Conservation (phyloP, 129 eudicot species). For the Flaveria linearis region DNA sequence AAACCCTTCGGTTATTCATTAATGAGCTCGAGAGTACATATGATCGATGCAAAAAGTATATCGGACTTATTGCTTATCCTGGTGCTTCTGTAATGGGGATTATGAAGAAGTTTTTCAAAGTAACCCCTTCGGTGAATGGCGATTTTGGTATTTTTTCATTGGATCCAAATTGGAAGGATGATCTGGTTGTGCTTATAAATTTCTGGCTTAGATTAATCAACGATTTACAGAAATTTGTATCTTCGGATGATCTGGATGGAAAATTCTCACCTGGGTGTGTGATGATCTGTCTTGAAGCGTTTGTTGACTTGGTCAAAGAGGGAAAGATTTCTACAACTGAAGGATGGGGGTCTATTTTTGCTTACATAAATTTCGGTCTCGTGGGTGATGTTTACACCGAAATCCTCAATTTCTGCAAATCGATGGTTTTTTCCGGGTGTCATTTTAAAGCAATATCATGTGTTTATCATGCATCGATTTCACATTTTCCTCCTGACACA, state of each 20-base stretch:
- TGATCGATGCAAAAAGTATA: conserved; percentile 56
- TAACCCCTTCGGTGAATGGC: conserved; percentile 46
- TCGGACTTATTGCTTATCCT: conserved; percentile 49
- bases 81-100: conserved; percentile 45
- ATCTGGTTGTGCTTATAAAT: conserved; percentile 57
- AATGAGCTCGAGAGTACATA: conserved; percentile 69
- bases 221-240: conserved; percentile 54
- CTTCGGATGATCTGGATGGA: conserved; percentile 41
- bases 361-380: conserved; percentile 45
- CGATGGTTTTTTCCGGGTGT: conserved; percentile 80
- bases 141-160: conserved; percentile 31
- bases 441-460: conserved; percentile 52
- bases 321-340: conserved; percentile 51
- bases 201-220: conserved; percentile 67
- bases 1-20: conserved; percentile 52
- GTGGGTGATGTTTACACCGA: conserved; percentile 46
- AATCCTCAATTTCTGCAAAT: conserved; percentile 55
- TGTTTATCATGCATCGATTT: conserved; percentile 50
- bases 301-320: conserved; percentile 53
- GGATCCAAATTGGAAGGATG: conserved; percentile 63
- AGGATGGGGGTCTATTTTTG: conserved; percentile 68
- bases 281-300: conserved; percentile 50
- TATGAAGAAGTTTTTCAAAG: conserved; percentile 58
- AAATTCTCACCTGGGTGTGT: conserved; percentile 48
- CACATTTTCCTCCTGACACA: conserved; percentile 45